Conservation (phyloP, 371 early-diverging fungal species). For the Mortierella sp. region DNA sequence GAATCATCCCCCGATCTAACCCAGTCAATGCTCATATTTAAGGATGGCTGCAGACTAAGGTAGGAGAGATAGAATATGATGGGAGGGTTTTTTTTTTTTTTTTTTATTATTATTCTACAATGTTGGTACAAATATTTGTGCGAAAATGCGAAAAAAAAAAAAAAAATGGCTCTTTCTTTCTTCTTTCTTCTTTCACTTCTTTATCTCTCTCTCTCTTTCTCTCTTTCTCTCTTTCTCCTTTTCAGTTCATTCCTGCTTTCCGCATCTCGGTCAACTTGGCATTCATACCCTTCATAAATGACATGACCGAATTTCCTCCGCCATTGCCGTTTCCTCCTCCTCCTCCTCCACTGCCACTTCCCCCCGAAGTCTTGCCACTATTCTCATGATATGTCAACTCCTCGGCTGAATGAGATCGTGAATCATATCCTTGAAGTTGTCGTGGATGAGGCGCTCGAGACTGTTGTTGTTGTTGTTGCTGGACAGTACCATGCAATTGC, state of each 20-base stretch:
- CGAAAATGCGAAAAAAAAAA: too few species aligned
- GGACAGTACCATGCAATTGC: conserved; percentile 6
- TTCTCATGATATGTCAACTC: conserved; percentile 19
- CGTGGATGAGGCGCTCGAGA: conserved; percentile 21
- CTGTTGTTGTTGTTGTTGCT: conserved; percentile 16
- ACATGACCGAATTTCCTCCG: conserved; percentile 21
- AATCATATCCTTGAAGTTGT: conserved; percentile 27
- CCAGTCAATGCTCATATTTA: too few species aligned
- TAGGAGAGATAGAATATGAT: too few species aligned
- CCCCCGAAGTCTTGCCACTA: not conserved
- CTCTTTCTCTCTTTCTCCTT: not conserved
- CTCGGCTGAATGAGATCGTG: conserved; percentile 32
- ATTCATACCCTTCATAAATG: conserved; percentile 47
- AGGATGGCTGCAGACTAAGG: too few species aligned
- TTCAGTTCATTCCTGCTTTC: conserved; percentile 23
- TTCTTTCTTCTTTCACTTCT: too few species aligned
- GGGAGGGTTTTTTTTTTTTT: too few species aligned
- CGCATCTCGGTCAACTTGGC: conserved; percentile 48
- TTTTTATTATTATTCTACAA: too few species aligned
- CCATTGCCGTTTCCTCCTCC: not conserved
- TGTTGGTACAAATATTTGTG: too few species aligned
- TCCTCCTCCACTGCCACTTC: not conserved
- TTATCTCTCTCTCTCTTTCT: too few species aligned
- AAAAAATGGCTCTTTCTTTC: too few species aligned
- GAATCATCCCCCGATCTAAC: too few species aligned